Evolutionary conservation across 768 basidiomycete species (phyloP).

Genomic region (Cyclocybe cylindracea): DNA sequence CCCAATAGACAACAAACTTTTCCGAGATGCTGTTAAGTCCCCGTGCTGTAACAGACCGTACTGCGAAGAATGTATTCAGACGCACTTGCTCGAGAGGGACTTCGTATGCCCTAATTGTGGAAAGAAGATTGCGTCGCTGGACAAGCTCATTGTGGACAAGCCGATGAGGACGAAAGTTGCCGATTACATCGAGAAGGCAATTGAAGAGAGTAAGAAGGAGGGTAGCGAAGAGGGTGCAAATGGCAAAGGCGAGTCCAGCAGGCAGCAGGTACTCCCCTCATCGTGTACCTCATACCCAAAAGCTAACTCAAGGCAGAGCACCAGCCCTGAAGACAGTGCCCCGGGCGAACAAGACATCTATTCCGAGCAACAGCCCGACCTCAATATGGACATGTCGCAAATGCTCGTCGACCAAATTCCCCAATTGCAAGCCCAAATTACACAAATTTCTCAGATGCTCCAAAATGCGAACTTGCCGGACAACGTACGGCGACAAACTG

Average conservation of each 20-base stretch:
- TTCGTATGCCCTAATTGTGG: slow-evolving; percentile 92
- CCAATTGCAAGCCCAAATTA: slow-evolving; percentile 82
- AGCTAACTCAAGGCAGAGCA: slow-evolving; percentile 8
- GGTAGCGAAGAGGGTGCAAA: slow-evolving; percentile 43
- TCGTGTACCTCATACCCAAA: not conserved
- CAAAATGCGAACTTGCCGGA: slow-evolving; percentile 75
- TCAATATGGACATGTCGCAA: slow-evolving; percentile 67
- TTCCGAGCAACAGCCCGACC: slow-evolving; percentile 67
- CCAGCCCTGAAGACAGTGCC: slow-evolving; percentile 17
- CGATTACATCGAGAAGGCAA: slow-evolving; percentile 80
- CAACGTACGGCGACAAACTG: slow-evolving; percentile 75
- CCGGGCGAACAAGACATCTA: slow-evolving; percentile 63
- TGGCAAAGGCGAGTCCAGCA: slow-evolving; percentile 20
- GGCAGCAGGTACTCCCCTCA: slow-evolving; percentile 38
- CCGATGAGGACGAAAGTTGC: slow-evolving; percentile 74
- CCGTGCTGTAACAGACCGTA: slow-evolving; percentile 91
- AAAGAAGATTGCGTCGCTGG: slow-evolving; percentile 85
- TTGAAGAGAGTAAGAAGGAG: slow-evolving; percentile 77
- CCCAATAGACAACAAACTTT: slow-evolving; percentile 89
- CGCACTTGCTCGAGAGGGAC: slow-evolving; percentile 90
- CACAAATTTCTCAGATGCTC: slow-evolving; percentile 77
- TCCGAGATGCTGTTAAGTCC: slow-evolving; percentile 92
- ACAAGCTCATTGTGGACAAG: slow-evolving; percentile 82
- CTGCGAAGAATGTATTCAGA: slow-evolving; percentile 98
- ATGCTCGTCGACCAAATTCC: slow-evolving; percentile 76